Evolutionary conservation across 2,329 filamentous ascomycete genomes (phyloP).

Genomic region (Bertia moriformis): DNA sequence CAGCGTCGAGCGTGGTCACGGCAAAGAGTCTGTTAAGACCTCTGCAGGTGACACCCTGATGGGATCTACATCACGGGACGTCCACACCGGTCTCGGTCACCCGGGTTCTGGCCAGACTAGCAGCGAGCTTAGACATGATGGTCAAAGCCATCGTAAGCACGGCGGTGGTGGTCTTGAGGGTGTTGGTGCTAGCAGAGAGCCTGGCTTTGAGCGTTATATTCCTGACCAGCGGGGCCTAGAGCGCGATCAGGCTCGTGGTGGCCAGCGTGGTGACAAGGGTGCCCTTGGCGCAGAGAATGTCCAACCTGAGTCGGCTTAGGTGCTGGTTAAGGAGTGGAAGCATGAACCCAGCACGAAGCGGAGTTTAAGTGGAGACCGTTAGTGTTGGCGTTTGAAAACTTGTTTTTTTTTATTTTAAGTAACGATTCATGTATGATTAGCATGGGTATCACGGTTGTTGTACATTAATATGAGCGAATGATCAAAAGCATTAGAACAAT

Average conservation of each 20-base stretch:
- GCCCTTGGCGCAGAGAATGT: neutral
- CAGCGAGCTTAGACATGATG: slow-evolving; percentile 28
- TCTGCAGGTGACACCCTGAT: slow-evolving; percentile 26
- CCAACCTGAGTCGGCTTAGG: neutral
- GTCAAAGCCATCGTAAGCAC: slow-evolving; percentile 22
- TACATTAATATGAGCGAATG: neutral
- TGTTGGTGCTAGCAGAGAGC: neutral
- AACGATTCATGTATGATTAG: neutral
- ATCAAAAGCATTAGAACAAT: neutral
- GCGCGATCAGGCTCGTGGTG: slow-evolving; percentile 7
- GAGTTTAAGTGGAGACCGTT: too few relatives aligned
- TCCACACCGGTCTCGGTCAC: slow-evolving; percentile 35
- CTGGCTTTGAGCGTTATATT: slow-evolving; percentile 6
- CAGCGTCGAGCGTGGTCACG: slow-evolving; percentile 19
- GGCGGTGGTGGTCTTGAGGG: slow-evolving; percentile 14
- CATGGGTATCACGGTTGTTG: neutral
- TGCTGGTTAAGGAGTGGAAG: neutral
- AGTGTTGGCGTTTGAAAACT: too few relatives aligned
- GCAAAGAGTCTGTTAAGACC: slow-evolving; percentile 23
- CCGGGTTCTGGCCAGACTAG: slow-evolving; percentile 31
- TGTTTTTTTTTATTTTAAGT: neutral
- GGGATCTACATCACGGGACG: slow-evolving; percentile 34
- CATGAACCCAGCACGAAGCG: neutral
- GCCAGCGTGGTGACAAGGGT: neutral
- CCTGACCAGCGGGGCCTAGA: slow-evolving; percentile 13